Evolutionary conservation across 2,329 filamentous ascomycete genomes (phyloP), one percentile per base, ranked within the genome.

Genomic region (Alternaria atra): DNA sequence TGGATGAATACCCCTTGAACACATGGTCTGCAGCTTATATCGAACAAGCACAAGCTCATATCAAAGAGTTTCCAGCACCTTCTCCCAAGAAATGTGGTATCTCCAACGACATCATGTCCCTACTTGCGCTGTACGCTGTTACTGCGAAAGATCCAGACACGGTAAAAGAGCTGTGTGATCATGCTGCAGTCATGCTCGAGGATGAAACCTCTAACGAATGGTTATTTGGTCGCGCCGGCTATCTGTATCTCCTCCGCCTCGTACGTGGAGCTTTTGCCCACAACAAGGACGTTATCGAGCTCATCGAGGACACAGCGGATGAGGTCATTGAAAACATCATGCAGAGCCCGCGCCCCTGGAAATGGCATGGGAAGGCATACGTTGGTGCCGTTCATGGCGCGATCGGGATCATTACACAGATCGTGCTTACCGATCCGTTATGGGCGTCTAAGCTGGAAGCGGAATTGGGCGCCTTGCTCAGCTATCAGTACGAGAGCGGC

Each of bases 401-500:
- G 12, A 86, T 91, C 27, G 89, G 90, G 5, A 91, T 91, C 73
- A 83, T 92, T 57, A 88, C 86, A n/a, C 90, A 92, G 74, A 80
- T 91, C 13, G 83, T 91, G 2, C 80, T 87, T 39, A 87, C 87
- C 2, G 83, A 84, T 56, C 84, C 87, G 0, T 77, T 80, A 5
- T 82, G 85, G 63, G 87, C 88, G 1, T 74, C 82, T 1, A 81
- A 82, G 47, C 77, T 91, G 3, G 82, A 86, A 63, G 77, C 78
- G 4, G 81, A 85, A 20, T 72, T 92, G 5, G 80, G 81, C 1
- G 81, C 82, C 9, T 72, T 92, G 10, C 80, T 92, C 3, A 83
- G 83, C 35, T 81, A 86, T 63, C 90, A 92, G 71, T 83, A 82
- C 53, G 79, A 84, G 4, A 85, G 84, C 60, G 89, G 89, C 4